phyloP scores from a whole-genome alignment of 169 alveolate genomes.

The Fabrea salina region DNA sequence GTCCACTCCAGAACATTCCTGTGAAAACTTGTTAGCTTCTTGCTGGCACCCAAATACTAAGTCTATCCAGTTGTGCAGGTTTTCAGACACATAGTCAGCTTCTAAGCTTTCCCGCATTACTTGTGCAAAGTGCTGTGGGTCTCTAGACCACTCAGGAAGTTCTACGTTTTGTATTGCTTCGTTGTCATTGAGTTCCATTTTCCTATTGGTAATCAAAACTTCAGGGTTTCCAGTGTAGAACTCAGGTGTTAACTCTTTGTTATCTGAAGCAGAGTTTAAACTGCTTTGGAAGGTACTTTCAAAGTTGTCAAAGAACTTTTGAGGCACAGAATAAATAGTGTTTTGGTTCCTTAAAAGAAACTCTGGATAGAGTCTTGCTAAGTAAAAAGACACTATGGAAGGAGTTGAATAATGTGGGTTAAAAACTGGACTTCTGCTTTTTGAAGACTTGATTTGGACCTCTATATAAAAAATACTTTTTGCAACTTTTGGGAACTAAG shows the following conservation, averaged over 20 bases:
- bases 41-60: slow-evolving; percentile 96
- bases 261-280: slow-evolving; percentile 75
- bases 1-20: slow-evolving; percentile 71
- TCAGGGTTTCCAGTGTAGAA: slow-evolving; percentile 85
- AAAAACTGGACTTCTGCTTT: background rate
- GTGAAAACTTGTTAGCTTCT: slow-evolving; percentile 88
- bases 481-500: slow-evolving; percentile 53
- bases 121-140: slow-evolving; percentile 65
- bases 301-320: slow-evolving; percentile 46
- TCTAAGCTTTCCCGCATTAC: slow-evolving; percentile 91
- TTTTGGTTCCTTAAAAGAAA: slow-evolving; percentile 43
- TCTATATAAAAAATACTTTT: background rate
- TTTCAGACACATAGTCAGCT: slow-evolving; percentile 88
- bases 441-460: background rate
- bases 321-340: slow-evolving; percentile 49
- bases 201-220: slow-evolving; percentile 74
- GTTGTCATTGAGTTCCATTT: background rate
- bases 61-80: slow-evolving; percentile 95
- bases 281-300: slow-evolving; percentile 48
- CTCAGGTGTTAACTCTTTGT: slow-evolving; percentile 93
- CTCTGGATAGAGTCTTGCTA: slow-evolving; percentile 20
- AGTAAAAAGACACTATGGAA: slow-evolving; percentile 2
- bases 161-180: slow-evolving; percentile 69
- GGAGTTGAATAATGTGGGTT: slow-evolving; percentile 49
- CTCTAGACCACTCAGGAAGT: slow-evolving; percentile 88